Evolutionary conservation across 306 rosid genomes (phyloP), one percentile per base, ranked within the genome.

Genomic region (Astragalus membranaceus): DNA sequence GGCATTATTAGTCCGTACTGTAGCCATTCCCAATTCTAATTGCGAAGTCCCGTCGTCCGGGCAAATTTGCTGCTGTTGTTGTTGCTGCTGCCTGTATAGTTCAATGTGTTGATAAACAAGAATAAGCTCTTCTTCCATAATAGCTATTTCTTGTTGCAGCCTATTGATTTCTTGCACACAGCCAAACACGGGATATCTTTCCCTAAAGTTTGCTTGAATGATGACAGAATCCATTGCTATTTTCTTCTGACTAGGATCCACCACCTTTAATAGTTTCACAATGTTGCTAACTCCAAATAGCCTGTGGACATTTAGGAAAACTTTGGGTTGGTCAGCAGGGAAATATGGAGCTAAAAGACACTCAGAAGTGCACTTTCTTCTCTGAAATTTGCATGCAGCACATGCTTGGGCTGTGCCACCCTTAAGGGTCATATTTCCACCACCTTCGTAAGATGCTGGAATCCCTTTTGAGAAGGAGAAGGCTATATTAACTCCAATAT

Each of bases 211-310:
- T 3, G 96, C 78, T 55, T 90, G 88, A 64, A 69, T 82, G 3
- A 90, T 90, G 14, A 90, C 80, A 23, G 96, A 82, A 14, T 75
- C 84, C 96, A 90, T 90, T 0, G 94, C 89, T 10, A 68, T 64
- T 14, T 69, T 59, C 70, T 79, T 78, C 74, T 74, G 86, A 35
- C 49, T 44, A 41, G 88, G 91, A 7, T 82, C 77, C 52, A 88
- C 16, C 2, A 33, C 42, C 30, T 80, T 75, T 2, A 90, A 74
- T 32, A 87, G 74, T 43, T 88, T 90, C 20, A 74, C 58, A 20
- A 90, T 82, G 80, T 90, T 90, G 79, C 87, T 76, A 4, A 87
- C 94, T 30, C 96, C 94, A 37, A 90, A 87, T n/a, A 90, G 75
- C 57, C 59, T 88, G 81, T 90, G 96, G 0, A 88, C 94, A 53